A percentile compares a stretch with the other conserved stretches of the same genome.
These are phyloP conservation scores for Stevia rebaudiana DNA, from an alignment of 140 eudicot species.

Conservation along the genomic window DNA sequence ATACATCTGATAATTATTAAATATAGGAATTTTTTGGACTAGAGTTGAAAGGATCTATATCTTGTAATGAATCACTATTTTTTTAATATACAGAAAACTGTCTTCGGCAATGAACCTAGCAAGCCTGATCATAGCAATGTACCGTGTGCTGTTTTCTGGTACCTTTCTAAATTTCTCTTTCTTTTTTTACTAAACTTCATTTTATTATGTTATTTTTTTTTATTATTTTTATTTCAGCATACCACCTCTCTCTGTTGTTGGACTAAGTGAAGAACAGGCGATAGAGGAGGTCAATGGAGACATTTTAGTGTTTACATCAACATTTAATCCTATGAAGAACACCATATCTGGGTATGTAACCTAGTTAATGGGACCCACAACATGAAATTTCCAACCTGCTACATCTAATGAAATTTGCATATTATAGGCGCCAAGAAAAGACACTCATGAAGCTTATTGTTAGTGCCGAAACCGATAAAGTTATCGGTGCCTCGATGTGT, in stretches of 20 bases:
- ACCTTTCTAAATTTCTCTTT: conserved; percentile 7
- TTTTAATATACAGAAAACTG: conserved; percentile 65
- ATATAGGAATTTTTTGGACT: neutral
- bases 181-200: neutral
- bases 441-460: conserved; percentile 90
- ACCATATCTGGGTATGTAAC: conserved; percentile 84
- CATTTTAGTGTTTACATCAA: conserved; percentile 69
- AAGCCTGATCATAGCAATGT: conserved; percentile 68
- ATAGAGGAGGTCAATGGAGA: conserved; percentile 78
- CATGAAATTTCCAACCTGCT: too few species aligned
- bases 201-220: neutral
- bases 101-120: conserved; percentile 68
- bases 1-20: neutral
- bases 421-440: conserved; percentile 81
- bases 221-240: conserved; percentile 47
- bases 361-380: conserved; percentile 4
- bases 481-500: conserved; percentile 98
- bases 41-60: neutral
- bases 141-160: conserved; percentile 96
- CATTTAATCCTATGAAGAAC: conserved; percentile 96
- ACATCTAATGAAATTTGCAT: neutral
- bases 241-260: conserved; percentile 96
- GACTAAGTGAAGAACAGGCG: conserved; percentile 93
- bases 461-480: conserved; percentile 83
- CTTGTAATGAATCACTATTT: neutral